Percentiles rank a stretch among this genome's conserved stretches.
Conservation (phyloP, 1,284 basidiomycete genomes). For the Pseudozyma pruni region DNA sequence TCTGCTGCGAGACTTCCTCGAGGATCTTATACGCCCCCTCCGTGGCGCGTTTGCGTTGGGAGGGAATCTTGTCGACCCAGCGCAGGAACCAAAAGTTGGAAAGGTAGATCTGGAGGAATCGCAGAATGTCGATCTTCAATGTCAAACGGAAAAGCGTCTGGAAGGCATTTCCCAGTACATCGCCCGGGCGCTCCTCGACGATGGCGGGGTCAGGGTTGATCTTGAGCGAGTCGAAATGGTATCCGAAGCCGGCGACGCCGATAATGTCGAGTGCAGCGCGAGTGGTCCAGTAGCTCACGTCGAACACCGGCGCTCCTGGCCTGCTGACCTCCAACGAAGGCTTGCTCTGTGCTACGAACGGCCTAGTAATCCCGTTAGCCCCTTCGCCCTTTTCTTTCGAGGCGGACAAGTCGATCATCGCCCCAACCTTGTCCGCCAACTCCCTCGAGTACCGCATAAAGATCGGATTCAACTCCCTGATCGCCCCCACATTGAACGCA, state of each 20-base stretch:
- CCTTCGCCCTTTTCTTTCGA: neutral
- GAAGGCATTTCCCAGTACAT: constrained; percentile 45
- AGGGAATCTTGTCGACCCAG: constrained; percentile 60
- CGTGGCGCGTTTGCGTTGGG: constrained; percentile 40
- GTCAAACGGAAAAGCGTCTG: constrained; percentile 41
- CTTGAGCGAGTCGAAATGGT: constrained; percentile 49
- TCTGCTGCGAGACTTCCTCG: constrained; percentile 40
- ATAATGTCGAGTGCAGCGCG: constrained; percentile 58
- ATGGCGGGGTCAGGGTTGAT: constrained; percentile 24
- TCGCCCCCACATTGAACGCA: constrained; percentile 54
- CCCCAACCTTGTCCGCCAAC: constrained; percentile 35
- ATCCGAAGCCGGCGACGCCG: constrained; percentile 57
- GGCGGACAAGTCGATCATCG: constrained; percentile 42
- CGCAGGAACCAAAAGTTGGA: constrained; percentile 44
- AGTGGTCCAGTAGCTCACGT: constrained; percentile 45
- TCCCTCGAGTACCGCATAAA: constrained; percentile 46
- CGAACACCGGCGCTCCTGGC: constrained; percentile 39
- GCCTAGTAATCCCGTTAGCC: constrained; percentile 20
- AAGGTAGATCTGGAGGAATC: constrained; percentile 51
- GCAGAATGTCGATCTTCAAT: constrained; percentile 27
- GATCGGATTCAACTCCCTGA: constrained; percentile 55
- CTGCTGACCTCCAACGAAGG: constrained; percentile 13
- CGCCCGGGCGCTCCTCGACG: constrained; percentile 21
- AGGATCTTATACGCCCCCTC: constrained; percentile 34
- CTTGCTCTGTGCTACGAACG: constrained; percentile 22